A percentile compares a stretch with the other conserved stretches of the same genome.
These are phyloP conservation scores for Annulohypoxylon maeteangense DNA, from an alignment of 495 filamentous ascomycete species.

Conservation along the genomic window DNA sequence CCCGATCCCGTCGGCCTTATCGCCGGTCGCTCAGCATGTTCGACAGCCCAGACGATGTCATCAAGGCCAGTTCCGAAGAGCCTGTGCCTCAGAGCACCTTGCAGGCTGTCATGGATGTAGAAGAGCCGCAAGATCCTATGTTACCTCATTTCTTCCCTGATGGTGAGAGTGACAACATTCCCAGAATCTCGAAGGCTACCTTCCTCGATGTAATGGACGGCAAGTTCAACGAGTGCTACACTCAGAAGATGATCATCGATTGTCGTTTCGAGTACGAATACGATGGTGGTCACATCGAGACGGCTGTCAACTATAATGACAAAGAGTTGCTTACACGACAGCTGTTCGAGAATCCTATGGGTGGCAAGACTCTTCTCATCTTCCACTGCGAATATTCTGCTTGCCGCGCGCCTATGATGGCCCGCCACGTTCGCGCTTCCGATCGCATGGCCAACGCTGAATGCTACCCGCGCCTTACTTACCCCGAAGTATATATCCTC, in stretches of 20 bases:
- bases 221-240: constrained; percentile 77
- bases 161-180: constrained; percentile 83
- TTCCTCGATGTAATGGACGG: constrained; percentile 88
- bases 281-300: constrained; percentile 92
- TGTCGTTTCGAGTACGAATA: constrained; percentile 99
- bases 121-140: constrained; percentile 70
- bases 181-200: constrained; percentile 83
- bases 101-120: constrained; percentile 80
- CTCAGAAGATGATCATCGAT: constrained; percentile 86
- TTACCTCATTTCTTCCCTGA: constrained; percentile 88
- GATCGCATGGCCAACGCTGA: constrained; percentile 86
- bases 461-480: constrained; percentile 85
- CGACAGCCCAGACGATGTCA: constrained; percentile 87
- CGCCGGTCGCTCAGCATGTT: constrained; percentile 97
- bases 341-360: constrained; percentile 73
- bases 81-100: constrained; percentile 61
- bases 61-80: constrained; percentile 72
- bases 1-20: constrained; percentile 86
- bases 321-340: constrained; percentile 84
- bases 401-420: constrained; percentile 97
- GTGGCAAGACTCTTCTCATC: constrained; percentile 80
- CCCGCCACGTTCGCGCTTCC: constrained; percentile 83
- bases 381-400: constrained; percentile 99
- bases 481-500: constrained; percentile 96
- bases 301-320: constrained; percentile 94